phyloP scores from a whole-genome alignment of 495 filamentous ascomycete genomes.

The Pyrenula massariospora region DNA sequence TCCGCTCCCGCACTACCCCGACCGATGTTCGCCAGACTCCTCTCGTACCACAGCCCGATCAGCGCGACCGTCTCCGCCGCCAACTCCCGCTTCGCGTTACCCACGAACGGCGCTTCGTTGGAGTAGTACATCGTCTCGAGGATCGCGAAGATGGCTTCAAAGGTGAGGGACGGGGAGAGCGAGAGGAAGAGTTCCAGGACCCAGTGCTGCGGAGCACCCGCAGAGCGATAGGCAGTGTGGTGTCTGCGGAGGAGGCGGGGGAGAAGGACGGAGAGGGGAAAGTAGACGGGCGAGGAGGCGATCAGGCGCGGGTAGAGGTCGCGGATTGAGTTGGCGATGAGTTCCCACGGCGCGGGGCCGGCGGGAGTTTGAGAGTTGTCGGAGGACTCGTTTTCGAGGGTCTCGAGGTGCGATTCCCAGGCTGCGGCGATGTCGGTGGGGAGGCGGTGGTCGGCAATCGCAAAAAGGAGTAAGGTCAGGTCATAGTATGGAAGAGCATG shows the following conservation, averaged over 20 bases:
- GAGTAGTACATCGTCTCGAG: conserved; percentile 77
- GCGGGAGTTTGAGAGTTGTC: conserved; percentile 14
- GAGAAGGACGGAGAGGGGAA: conserved; percentile 53
- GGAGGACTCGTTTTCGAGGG: conserved; percentile 52
- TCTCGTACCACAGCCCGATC: not conserved
- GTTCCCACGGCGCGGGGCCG: conserved; percentile 62
- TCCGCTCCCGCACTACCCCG: not conserved
- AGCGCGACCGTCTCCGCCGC: not conserved
- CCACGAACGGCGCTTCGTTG: conserved; percentile 73
- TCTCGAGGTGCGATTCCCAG: conserved; percentile 72
- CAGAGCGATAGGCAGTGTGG: conserved; percentile 57
- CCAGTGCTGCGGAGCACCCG: conserved; percentile 61
- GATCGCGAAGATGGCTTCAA: conserved; percentile 57
- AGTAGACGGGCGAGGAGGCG: conserved; percentile 59
- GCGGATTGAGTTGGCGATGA: conserved; percentile 59
- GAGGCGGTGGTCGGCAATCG: conserved; percentile 78
- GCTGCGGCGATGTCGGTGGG: conserved; percentile 66
- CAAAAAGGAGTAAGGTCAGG: conserved; percentile 82
- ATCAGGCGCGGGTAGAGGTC: conserved; percentile 67
- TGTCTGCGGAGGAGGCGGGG: conserved; percentile 64
- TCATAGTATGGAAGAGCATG: conserved; percentile 86
- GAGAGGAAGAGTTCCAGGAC: conserved; percentile 70
- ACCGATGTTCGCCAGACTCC: not conserved
- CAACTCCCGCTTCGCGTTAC: conserved; percentile 12
- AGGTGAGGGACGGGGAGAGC: conserved; percentile 51